Percentiles rank a stretch among this genome's conserved stretches.
These are phyloP conservation scores for Meyerozyma guilliermondii DNA, from an alignment of 1,139 yeast genomes.

Conservation along the genomic window DNA sequence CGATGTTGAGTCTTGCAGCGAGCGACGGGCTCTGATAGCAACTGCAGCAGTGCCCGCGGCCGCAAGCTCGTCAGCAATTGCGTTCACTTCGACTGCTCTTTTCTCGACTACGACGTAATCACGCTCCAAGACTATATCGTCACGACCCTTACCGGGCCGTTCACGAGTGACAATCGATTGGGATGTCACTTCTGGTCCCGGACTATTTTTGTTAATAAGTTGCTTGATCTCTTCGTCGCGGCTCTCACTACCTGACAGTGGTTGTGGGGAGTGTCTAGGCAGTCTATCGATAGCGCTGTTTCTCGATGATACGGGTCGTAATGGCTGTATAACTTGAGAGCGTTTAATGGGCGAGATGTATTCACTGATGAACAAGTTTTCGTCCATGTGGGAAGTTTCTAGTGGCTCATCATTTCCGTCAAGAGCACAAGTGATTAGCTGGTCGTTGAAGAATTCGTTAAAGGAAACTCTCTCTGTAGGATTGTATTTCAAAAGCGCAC, in stretches of 20 bases:
- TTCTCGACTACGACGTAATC: slow-evolving; percentile 95
- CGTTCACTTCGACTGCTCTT: slow-evolving; percentile 90
- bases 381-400: slow-evolving; percentile 68
- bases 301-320: slow-evolving; percentile 5
- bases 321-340: slow-evolving; percentile 16
- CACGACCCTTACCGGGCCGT: slow-evolving; percentile 1
- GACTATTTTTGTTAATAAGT: slow-evolving; percentile 39
- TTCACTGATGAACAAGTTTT: slow-evolving; percentile 78
- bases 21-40: slow-evolving; percentile 31
- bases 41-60: slow-evolving; percentile 57
- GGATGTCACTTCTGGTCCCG: slow-evolving; percentile 30
- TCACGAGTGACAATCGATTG: slow-evolving; percentile 19
- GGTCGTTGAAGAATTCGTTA: slow-evolving; percentile 74
- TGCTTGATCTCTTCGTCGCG: slow-evolving; percentile 44
- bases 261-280: not conserved
- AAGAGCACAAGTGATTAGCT: slow-evolving; percentile 44
- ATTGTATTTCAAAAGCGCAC: slow-evolving; percentile 71
- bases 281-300: not conserved
- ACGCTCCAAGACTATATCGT: slow-evolving; percentile 53
- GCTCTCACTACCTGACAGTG: slow-evolving; percentile 2
- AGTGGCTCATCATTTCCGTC: slow-evolving; percentile 50
- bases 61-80: slow-evolving; percentile 87
- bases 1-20: slow-evolving; percentile 11
- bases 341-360: slow-evolving; percentile 47
- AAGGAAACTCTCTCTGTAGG: slow-evolving; percentile 88